Evolutionary conservation across 1,284 basidiomycete species (phyloP).

Genomic region (Mycena citricolor): DNA sequence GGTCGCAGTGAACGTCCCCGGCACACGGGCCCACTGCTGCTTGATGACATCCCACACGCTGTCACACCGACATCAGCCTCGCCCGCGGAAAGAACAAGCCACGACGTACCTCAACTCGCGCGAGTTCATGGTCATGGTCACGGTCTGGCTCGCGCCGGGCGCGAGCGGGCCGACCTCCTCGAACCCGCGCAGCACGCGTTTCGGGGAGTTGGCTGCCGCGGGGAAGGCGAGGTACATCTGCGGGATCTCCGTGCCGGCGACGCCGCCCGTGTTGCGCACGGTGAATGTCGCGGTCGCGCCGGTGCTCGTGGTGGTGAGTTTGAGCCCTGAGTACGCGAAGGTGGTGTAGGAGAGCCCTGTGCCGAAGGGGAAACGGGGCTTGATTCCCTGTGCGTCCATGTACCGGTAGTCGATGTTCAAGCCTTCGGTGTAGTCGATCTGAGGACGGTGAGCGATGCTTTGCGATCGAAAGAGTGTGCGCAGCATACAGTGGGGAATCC

Average conservation of each 20-base stretch:
- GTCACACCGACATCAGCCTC: too few relatives aligned
- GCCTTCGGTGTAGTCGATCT: slow-evolving; percentile 36
- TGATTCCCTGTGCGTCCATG: slow-evolving; percentile 16
- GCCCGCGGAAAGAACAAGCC: background rate
- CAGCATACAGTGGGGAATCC: slow-evolving; percentile 39
- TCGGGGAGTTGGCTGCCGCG: slow-evolving; percentile 44
- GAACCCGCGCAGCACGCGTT: slow-evolving; percentile 53
- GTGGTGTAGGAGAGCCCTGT: slow-evolving; percentile 60
- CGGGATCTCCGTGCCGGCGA: slow-evolving; percentile 53
- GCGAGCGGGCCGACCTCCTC: slow-evolving; percentile 39
- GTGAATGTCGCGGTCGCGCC: slow-evolving; percentile 41
- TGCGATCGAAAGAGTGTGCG: background rate
- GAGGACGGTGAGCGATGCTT: background rate
- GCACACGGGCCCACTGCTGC: slow-evolving; percentile 20
- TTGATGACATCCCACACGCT: slow-evolving; percentile 24
- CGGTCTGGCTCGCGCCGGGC: slow-evolving; percentile 32
- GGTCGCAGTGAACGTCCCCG: slow-evolving; percentile 20
- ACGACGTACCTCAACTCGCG: slow-evolving; percentile 41
- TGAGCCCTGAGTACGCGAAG: slow-evolving; percentile 61
- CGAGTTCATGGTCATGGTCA: slow-evolving; percentile 33
- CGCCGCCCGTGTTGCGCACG: slow-evolving; percentile 49
- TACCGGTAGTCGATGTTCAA: slow-evolving; percentile 20
- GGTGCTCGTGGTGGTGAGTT: slow-evolving; percentile 34
- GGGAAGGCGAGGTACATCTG: slow-evolving; percentile 58
- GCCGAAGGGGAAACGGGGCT: slow-evolving; percentile 18